phyloP scores from a whole-genome alignment of 192 early-diverging fungal genomes.

The Backusella tuberculispora region DNA sequence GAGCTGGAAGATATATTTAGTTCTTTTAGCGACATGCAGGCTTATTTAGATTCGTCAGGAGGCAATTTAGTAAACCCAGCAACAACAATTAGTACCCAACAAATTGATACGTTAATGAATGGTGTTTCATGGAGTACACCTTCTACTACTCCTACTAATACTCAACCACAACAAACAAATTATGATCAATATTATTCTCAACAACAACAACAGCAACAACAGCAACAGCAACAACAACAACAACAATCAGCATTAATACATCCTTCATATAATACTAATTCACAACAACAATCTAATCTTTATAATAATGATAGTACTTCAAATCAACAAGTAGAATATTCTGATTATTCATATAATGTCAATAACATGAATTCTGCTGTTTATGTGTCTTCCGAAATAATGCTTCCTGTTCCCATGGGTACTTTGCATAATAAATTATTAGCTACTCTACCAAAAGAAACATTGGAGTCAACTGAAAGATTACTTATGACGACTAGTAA shows the following conservation, averaged over 20 bases:
- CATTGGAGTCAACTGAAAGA: conserved; percentile 15
- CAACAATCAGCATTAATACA: not conserved
- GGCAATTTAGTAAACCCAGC: conserved; percentile 10
- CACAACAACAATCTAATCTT: not conserved
- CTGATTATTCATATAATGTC: not conserved
- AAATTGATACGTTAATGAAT: conserved; percentile 12
- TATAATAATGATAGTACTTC: not conserved
- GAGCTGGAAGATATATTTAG: conserved; percentile 43
- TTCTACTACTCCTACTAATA: no score
- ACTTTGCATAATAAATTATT: conserved; percentile 24
- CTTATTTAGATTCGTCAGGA: conserved; percentile 28
- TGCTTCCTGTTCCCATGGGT: conserved; percentile 21
- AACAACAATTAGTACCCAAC: conserved; percentile 15
- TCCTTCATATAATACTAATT: not conserved
- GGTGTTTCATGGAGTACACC: conserved; percentile 9
- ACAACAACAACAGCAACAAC: not conserved
- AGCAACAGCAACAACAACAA: not conserved
- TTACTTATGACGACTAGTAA: not conserved
- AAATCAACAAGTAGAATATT: not conserved
- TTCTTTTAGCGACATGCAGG: conserved; percentile 34
- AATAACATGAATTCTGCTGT: not conserved
- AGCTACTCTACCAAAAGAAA: conserved; percentile 17
- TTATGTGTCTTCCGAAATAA: conserved; percentile 8
- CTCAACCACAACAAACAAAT: conserved; percentile 10
- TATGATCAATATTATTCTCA: conserved; percentile 8